Base-by-base conservation (phyloP, 352 stramenopile genomes). In the Phytophthora hybrid region DNA sequence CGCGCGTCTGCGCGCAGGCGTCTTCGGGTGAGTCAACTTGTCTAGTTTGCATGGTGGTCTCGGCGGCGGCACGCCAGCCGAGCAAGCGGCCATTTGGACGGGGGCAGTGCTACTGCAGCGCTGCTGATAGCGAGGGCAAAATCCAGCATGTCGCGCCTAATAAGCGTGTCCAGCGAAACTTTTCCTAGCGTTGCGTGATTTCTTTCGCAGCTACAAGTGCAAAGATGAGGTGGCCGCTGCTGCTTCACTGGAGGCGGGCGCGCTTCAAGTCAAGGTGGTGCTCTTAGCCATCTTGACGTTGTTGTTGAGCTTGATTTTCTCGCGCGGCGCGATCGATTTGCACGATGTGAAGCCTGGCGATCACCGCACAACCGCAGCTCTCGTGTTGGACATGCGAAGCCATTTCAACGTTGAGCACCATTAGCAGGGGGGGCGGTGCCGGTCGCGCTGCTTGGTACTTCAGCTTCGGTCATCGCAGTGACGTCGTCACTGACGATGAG, bases 321-420 rank as follows among this genome's bases (percentile, higher is more conserved):
- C n/a, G 47, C 5, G 57, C 23, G 39, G 21, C 37, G 31, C 44
- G 23, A 67, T 39, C 39, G 66, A 67, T 73, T 73, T 73, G 66
- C 66, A 63, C n/a, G 59, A 57, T 62, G 47, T 73, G 66, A 68
- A 73, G 66, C 58, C 66, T 73, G 66, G 52, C 66, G 66, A 73
- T 64, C 54, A 72, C 56, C 23, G 37, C 6, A 29, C 14, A 29
- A 19, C 4, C 31, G 32, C 31, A n/a, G 6, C 34, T 41, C 34
- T 41, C 8, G 8, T 67, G 65, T 63, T 72, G 66, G 66, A 73
- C 66, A 73, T 47, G 59, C 46, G 52, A 29, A 64, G 31, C 63
- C 63, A 70, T 70, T 63, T 59, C 31, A 37, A 10, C 7, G 32
- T 10, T 13, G 34, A 41, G 34, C 34, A 13, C 11, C 34, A 16